Conservation (phyloP, 352 stramenopile species). For the Pythium aquatile region DNA sequence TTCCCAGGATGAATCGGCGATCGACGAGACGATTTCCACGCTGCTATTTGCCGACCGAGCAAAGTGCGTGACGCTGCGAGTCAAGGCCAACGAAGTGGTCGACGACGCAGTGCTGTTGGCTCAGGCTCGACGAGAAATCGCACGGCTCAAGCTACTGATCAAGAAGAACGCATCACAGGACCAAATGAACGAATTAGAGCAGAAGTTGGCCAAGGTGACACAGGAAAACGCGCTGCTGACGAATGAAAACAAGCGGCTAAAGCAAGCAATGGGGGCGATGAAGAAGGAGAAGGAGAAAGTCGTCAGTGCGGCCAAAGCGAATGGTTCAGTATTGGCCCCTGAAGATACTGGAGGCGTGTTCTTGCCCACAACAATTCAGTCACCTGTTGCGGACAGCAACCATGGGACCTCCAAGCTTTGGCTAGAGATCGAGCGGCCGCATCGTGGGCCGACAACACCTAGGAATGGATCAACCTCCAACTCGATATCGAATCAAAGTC, state of each 20-base stretch:
- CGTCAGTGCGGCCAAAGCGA: neutral
- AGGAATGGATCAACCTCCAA: neutral
- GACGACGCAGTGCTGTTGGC: constrained; percentile 78
- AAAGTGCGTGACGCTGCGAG: constrained; percentile 70
- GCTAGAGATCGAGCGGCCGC: neutral
- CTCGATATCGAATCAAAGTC: neutral
- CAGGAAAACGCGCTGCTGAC: constrained; percentile 40
- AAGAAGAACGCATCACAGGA: constrained; percentile 42
- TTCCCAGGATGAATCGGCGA: constrained; percentile 63
- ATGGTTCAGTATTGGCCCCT: neutral
- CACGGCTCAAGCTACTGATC: constrained; percentile 51
- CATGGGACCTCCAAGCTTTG: neutral
- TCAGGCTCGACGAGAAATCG: constrained; percentile 72
- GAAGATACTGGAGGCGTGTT: neutral
- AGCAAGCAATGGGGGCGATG: constrained; percentile 16
- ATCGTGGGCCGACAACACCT: neutral
- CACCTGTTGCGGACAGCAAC: too few species aligned
- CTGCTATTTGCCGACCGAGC: constrained; percentile 88
- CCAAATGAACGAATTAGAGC: constrained; percentile 40
- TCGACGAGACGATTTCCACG: constrained; percentile 91
- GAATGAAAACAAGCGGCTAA: constrained; percentile 53
- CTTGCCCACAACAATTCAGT: neutral
- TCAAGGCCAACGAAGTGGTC: constrained; percentile 80
- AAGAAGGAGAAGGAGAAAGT: constrained; percentile 14
- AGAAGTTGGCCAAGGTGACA: constrained; percentile 33